phyloP scores from a whole-genome alignment of 352 stramenopile species.

The Phytophthora gonapodyides region DNA sequence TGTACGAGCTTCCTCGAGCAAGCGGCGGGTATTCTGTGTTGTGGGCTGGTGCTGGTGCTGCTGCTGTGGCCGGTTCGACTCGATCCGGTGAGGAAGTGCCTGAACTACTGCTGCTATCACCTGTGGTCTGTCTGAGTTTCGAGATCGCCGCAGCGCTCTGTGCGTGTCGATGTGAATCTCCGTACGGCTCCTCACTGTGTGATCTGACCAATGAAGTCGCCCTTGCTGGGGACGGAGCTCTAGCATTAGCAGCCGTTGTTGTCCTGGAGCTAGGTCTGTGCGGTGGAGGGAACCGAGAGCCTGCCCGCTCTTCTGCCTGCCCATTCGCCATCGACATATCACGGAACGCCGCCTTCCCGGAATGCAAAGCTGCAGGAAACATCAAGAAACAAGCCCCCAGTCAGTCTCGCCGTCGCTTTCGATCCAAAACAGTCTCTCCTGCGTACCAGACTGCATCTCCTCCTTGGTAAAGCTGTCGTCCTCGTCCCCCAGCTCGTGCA shows the following conservation, averaged over 20 bases:
- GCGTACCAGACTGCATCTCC: conserved; percentile 87
- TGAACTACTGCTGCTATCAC: conserved; percentile 33
- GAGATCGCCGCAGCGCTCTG: conserved; percentile 77
- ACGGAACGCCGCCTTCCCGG: conserved; percentile 74
- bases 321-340: conserved; percentile 54
- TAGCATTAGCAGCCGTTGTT: conserved; percentile 26
- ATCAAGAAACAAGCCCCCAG: background rate
- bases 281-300: conserved; percentile 58
- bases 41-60: conserved; percentile 2
- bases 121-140: conserved; percentile 55
- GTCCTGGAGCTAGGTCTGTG: conserved; percentile 37
- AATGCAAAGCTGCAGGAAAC: conserved; percentile 57
- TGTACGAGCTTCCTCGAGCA: conserved; percentile 45
- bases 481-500: conserved; percentile 92
- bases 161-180: conserved; percentile 65
- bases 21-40: conserved; percentile 26
- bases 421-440: background rate
- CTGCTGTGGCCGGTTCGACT: conserved; percentile 7
- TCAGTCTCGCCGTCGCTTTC: conserved; percentile 5
- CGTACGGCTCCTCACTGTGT: conserved; percentile 36
- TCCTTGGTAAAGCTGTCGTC: conserved; percentile 96
- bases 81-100: conserved; percentile 29
- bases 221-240: conserved; percentile 29
- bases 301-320: conserved; percentile 52
- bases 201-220: conserved; percentile 27